Percentiles rank a stretch among this genome's conserved stretches.
Conservation (phyloP, 768 basidiomycete species). For the Termitomyces sp. region DNA sequence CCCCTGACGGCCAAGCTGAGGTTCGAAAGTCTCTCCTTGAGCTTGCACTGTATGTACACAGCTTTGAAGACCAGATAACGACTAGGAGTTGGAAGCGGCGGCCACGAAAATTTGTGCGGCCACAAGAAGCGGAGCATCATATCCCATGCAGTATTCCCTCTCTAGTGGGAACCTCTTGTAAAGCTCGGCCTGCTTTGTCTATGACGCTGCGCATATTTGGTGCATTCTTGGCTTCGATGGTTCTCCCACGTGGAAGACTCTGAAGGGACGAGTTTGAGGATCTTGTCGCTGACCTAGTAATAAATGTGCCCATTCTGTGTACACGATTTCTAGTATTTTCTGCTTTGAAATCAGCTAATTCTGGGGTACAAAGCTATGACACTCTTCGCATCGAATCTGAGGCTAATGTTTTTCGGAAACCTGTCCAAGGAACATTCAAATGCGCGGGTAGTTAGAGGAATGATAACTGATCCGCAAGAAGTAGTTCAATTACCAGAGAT, state of each 20-base stretch:
- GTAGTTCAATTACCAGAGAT: not conserved
- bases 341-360: not conserved
- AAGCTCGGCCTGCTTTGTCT: slow-evolving; percentile 47
- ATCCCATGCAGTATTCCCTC: slow-evolving; percentile 5
- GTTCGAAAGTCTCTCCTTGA: slow-evolving; percentile 21
- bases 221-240: slow-evolving; percentile 34
- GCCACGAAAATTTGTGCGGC: slow-evolving; percentile 44
- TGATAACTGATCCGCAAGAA: slow-evolving; percentile 1
- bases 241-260: slow-evolving; percentile 46
- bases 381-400: slow-evolving; percentile 37
- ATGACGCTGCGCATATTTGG: slow-evolving; percentile 50
- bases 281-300: slow-evolving; percentile 29
- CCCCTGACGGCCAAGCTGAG: slow-evolving; percentile 29
- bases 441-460: slow-evolving; percentile 49
- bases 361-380: slow-evolving; percentile 30
- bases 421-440: slow-evolving; percentile 52
- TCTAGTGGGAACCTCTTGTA: slow-evolving; percentile 51
- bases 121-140: slow-evolving; percentile 33
- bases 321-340: slow-evolving; percentile 2
- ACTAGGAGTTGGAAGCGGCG: slow-evolving; percentile 34
- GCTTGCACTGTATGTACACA: slow-evolving; percentile 26
- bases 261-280: slow-evolving; percentile 30
- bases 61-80: slow-evolving; percentile 25
- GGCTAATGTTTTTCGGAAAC: slow-evolving; percentile 43
- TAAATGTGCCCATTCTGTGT: slow-evolving; percentile 32